Evolutionary conservation across 352 stramenopile genomes (phyloP).

Genomic region (Globisporangium barbulae): DNA sequence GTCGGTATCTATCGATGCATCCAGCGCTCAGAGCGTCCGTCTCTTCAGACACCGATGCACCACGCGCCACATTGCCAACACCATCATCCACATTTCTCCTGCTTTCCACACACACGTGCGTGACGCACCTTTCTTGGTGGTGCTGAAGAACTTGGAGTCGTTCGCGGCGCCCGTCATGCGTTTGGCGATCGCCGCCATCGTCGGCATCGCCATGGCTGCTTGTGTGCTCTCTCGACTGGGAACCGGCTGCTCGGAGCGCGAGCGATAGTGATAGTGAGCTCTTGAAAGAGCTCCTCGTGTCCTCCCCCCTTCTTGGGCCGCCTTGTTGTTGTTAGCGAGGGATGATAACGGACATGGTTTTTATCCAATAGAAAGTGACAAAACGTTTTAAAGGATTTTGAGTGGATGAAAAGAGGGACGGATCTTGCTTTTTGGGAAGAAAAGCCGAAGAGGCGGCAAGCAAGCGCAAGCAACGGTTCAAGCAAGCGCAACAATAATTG

Average conservation of each 20-base stretch:
- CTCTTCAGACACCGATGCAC: not conserved
- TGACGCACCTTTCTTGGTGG: constrained; percentile 93
- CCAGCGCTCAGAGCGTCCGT: not conserved
- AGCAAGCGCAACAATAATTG: not conserved
- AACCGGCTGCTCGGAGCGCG: not conserved
- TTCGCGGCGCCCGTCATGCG: constrained; percentile 89
- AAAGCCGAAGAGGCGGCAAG: not conserved
- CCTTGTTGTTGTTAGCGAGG: not conserved
- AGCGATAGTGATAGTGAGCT: constrained; percentile 3
- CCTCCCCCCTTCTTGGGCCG: not conserved
- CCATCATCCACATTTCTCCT: not conserved
- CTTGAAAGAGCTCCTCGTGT: constrained; percentile 5
- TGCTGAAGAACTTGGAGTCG: constrained; percentile 99
- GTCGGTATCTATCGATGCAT: not conserved
- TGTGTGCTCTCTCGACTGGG: not conserved
- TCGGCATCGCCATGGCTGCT: constrained; percentile 73
- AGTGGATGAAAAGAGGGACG: not conserved
- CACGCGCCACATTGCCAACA: not conserved
- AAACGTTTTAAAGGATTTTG: too few species aligned
- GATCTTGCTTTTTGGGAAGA: constrained; percentile 2
- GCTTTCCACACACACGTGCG: not conserved
- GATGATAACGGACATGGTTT: constrained; percentile 13
- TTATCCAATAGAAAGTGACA: not conserved
- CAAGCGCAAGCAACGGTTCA: constrained; percentile 2
- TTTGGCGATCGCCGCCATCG: constrained; percentile 86